Conservation (phyloP, 2,329 filamentous ascomycete genomes). For the Aureobasidium sp. region DNA sequence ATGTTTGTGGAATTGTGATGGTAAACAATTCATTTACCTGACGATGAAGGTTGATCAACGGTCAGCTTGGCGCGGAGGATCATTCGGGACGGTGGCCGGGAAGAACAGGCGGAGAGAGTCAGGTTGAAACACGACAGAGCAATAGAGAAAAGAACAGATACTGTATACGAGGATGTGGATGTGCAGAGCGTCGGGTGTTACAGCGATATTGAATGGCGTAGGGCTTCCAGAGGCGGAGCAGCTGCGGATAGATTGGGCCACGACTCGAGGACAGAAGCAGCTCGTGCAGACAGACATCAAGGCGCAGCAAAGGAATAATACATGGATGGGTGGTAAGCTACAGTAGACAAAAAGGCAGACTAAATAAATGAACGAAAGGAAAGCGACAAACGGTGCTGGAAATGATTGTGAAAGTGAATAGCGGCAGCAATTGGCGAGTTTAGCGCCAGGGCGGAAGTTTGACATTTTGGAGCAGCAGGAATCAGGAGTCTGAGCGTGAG, state of each 20-base stretch:
- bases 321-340: background rate
- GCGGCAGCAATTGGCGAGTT: background rate
- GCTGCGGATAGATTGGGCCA: background rate
- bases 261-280: background rate
- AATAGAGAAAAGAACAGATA: background rate
- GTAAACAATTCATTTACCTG: slow-evolving; percentile 1
- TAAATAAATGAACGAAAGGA: background rate
- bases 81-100: background rate
- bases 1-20: background rate
- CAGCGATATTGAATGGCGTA: slow-evolving; percentile 9
- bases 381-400: background rate
- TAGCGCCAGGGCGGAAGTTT: slow-evolving; percentile 1
- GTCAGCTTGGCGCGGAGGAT: slow-evolving; percentile 9
- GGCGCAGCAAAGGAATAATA: background rate
- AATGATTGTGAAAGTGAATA: background rate
- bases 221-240: slow-evolving; percentile 1
- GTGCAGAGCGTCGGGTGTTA: slow-evolving; percentile 1
- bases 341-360: background rate
- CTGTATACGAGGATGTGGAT: background rate
- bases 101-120: slow-evolving; percentile 6
- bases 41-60: background rate
- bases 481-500: slow-evolving; percentile 12
- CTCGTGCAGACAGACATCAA: background rate
- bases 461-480: background rate
- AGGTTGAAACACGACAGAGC: slow-evolving; percentile 8